phyloP scores from a whole-genome alignment of 371 early-diverging fungal species.

The Rhizopus delemar region DNA sequence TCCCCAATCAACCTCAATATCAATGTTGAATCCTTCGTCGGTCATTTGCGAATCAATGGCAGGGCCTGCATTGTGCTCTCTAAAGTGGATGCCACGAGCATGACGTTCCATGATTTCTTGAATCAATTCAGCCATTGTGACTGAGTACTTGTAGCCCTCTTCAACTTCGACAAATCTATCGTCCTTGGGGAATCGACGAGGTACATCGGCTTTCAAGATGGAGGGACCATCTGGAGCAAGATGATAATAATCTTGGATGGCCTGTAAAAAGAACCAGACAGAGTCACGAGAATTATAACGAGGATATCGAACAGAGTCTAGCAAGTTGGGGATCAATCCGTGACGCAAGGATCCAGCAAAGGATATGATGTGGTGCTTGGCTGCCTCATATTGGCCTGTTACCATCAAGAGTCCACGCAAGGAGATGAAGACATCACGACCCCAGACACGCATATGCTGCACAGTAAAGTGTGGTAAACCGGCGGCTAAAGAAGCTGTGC shows the following conservation, averaged over 20 bases:
- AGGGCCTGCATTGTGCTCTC: constrained; percentile 94
- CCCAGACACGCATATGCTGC: constrained; percentile 96
- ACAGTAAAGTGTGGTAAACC: constrained; percentile 95
- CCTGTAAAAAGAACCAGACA: constrained; percentile 93
- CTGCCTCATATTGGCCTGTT: constrained; percentile 81
- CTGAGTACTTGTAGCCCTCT: constrained; percentile 62
- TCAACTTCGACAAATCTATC: constrained; percentile 72
- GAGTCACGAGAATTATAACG: constrained; percentile 97
- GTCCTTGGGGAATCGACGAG: constrained; percentile 81
- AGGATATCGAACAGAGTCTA: constrained; percentile 84
- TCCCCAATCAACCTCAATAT: constrained; percentile 65
- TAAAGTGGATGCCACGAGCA: constrained; percentile 89
- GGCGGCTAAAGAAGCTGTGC: constrained; percentile 79
- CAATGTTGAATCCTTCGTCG: constrained; percentile 86
- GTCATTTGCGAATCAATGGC: constrained; percentile 89
- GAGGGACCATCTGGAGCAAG: constrained; percentile 72
- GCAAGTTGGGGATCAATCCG: constrained; percentile 93
- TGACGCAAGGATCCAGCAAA: constrained; percentile 90
- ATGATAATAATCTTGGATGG: constrained; percentile 85
- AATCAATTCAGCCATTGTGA: constrained; percentile 82
- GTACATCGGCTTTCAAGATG: constrained; percentile 72
- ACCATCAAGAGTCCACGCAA: constrained; percentile 83
- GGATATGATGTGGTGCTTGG: constrained; percentile 81
- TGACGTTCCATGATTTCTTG: constrained; percentile 91
- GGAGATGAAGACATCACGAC: constrained; percentile 94